phyloP scores from a whole-genome alignment of 2,329 filamentous ascomycete genomes.

The Aspergillus flavus region DNA sequence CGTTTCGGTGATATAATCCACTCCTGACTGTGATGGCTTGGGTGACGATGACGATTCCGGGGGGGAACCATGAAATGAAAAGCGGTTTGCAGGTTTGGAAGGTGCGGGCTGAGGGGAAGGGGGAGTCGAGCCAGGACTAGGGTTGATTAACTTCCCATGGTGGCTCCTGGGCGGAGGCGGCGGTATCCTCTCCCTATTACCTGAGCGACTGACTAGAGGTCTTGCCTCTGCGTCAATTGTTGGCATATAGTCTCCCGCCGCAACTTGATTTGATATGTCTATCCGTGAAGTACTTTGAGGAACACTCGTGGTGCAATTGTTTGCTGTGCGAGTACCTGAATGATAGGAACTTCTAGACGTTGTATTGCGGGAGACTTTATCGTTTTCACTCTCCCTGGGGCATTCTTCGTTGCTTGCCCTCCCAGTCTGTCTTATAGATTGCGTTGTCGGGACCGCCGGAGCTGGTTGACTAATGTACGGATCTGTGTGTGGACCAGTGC shows the following conservation, averaged over 20 bases:
- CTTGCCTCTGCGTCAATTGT: conserved; percentile 56
- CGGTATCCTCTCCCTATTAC: conserved; percentile 62
- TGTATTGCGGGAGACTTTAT: not conserved
- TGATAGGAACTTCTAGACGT: conserved; percentile 8
- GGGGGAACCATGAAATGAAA: conserved; percentile 28
- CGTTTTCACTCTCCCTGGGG: not conserved
- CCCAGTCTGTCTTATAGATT: conserved; percentile 21
- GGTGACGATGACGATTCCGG: conserved; percentile 25
- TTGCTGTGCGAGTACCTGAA: conserved; percentile 26
- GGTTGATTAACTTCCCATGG: conserved; percentile 73
- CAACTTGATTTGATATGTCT: conserved; percentile 59
- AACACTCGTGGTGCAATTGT: conserved; percentile 51
- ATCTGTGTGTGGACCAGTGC: conserved; percentile 16
- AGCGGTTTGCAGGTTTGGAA: conserved; percentile 28
- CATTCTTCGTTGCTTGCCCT: not conserved
- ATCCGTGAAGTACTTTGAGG: conserved; percentile 50
- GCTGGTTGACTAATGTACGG: conserved; percentile 16
- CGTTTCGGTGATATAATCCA: conserved; percentile 39
- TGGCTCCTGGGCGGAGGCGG: conserved; percentile 72
- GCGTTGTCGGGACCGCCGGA: conserved; percentile 3
- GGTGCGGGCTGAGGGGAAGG: conserved; percentile 26
- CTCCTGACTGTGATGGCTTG: conserved; percentile 56
- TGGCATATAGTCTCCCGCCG: conserved; percentile 58
- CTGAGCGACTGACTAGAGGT: conserved; percentile 31
- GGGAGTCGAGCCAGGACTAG: conserved; percentile 31